Evolutionary conservation across 169 alveolate genomes (phyloP).

Genomic region (Cystoisospora suis): DNA sequence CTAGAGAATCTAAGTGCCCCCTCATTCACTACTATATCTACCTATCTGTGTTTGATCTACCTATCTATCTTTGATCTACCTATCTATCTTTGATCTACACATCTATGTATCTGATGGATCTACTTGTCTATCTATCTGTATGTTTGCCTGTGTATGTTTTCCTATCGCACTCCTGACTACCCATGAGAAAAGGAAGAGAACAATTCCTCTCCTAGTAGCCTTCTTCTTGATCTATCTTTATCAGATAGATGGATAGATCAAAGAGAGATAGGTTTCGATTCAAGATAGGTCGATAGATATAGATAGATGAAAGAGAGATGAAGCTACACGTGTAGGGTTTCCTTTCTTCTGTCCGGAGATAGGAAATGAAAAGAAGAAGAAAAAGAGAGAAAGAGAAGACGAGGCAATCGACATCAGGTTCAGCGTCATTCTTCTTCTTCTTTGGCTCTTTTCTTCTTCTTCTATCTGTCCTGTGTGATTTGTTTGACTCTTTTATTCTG

Average conservation of each 20-base stretch:
- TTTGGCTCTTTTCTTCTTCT: background rate
- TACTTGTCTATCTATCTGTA: background rate
- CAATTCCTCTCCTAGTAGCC: background rate
- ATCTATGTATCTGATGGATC: background rate
- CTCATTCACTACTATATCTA: background rate
- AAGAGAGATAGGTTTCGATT: too few species aligned
- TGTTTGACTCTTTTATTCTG: background rate
- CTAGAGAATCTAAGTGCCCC: background rate
- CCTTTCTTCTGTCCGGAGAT: background rate
- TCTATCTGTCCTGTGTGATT: too few species aligned
- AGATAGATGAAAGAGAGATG: background rate
- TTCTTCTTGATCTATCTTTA: background rate
- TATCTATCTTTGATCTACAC: background rate
- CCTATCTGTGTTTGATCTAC: background rate
- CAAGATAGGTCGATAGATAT: too few species aligned
- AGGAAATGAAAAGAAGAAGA: background rate
- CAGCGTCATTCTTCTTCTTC: background rate
- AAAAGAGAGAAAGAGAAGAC: too few species aligned
- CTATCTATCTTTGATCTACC: background rate
- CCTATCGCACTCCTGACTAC: background rate
- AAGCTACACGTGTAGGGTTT: background rate
- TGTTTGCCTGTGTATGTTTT: background rate
- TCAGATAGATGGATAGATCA: too few species aligned
- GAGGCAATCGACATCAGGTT: too few species aligned
- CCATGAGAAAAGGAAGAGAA: background rate